Percentiles rank a stretch among this genome's conserved stretches.
Evolutionary conservation across 306 rosid genomes (phyloP).

Genomic region (Prosopis cineraria): DNA sequence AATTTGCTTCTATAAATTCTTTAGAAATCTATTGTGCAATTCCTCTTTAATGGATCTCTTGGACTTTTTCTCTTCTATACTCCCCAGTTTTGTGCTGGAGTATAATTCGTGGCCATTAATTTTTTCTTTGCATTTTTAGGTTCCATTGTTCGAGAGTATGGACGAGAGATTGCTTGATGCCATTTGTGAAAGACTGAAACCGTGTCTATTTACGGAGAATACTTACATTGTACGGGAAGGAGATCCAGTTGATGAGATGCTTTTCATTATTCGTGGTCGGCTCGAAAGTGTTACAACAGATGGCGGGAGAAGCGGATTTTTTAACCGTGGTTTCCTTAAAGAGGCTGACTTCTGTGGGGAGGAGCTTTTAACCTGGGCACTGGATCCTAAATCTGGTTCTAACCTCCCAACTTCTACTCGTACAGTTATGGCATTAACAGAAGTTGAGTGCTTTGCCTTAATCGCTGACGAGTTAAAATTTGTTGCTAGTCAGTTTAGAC

Average conservation of each 20-base stretch:
- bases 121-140: constrained; percentile 49
- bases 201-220: constrained; percentile 68
- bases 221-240: constrained; percentile 90
- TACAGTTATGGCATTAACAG: constrained; percentile 73
- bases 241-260: constrained; percentile 94
- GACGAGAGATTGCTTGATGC: constrained; percentile 91
- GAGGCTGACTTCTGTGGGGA: constrained; percentile 91
- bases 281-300: constrained; percentile 91
- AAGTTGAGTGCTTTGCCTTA: constrained; percentile 86
- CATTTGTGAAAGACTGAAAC: constrained; percentile 86
- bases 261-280: constrained; percentile 83
- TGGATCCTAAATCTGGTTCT: constrained; percentile 86
- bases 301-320: constrained; percentile 89
- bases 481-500: constrained; percentile 88
- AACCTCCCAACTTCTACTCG: constrained; percentile 88
- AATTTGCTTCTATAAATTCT: constrained; percentile 2
- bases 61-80: constrained; percentile 17
- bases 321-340: constrained; percentile 71
- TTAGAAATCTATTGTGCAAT: constrained; percentile 7
- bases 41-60: constrained; percentile 1
- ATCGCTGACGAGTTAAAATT: constrained; percentile 82
- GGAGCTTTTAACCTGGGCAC: constrained; percentile 92
- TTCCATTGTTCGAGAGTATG: constrained; percentile 83
- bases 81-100: neutral
- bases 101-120: no score